Evolutionary conservation across 2,329 filamentous ascomycete species (phyloP), one percentile per base, ranked within the genome.

Genomic region (Ceratocystis lukuohia): DNA sequence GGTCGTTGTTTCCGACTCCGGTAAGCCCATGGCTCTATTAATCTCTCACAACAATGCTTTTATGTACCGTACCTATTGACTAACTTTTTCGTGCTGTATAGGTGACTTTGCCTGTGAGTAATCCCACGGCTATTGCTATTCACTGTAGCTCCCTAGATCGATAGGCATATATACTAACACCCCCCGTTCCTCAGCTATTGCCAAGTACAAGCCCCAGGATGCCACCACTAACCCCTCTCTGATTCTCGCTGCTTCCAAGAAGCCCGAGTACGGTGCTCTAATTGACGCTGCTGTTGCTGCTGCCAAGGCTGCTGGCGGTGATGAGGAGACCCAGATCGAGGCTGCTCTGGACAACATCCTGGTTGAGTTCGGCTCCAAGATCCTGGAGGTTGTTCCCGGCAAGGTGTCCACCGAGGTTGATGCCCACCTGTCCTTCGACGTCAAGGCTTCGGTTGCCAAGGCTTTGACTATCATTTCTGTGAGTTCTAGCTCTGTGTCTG

Each of bases 121-220:
- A 69, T 67, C 59, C 67, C 69, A 64, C 65, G 56, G 48, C 67
- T 53, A 33, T 33, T 68, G 7, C 28, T 45, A 57, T 22, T 53
- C 46, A 50, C 44, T 12, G 10, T 20, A 53, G 8, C 68, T 59
- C 68, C 64, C 68, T 63, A 56, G 46, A 50, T 22, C n/a, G 6
- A 50, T 50, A 10, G 8, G 6, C 17, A 25, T 62, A 57, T 53
- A 61, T 68, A 25, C 22, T 56, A 8, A 65, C 69, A 71, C 68
- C 22, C 65, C 75, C 30, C 48, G 2, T 17, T 78, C 79, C 71
- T 77, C 80, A 86, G 92, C 92, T 78, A 99, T 99, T 78, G 92
- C 84, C 83, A 96, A 97, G 84, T 99, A 99, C 87, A 96, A 96
- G 87, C 94, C 94, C 71, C 92, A 99, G 84, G 94, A 99, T 89